Percentiles rank a stretch among this genome's conserved stretches.
phyloP scores from a whole-genome alignment of 176 grass and related monocot genomes.

The Otatea glauca region DNA sequence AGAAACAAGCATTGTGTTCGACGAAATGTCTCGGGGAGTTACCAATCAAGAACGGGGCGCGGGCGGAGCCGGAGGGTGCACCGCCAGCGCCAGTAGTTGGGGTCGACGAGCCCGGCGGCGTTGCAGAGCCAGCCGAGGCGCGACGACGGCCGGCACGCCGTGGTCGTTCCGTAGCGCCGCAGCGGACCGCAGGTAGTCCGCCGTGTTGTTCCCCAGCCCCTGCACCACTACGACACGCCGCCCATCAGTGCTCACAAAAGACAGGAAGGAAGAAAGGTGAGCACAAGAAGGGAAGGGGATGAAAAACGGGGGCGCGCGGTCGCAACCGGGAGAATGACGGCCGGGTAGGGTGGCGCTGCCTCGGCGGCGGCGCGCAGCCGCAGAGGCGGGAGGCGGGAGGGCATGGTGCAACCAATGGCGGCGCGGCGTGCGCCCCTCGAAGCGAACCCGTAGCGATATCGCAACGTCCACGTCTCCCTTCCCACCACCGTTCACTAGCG shows the following conservation, averaged over 20 bases:
- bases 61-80: slow-evolving; percentile 72
- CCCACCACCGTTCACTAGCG: not conserved
- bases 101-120: slow-evolving; percentile 69
- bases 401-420: slow-evolving; percentile 45
- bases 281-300: not conserved
- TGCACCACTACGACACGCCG: slow-evolving; percentile 57
- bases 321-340: slow-evolving; percentile 79
- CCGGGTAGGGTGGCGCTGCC: slow-evolving; percentile 45
- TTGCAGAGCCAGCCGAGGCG: slow-evolving; percentile 89
- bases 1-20: not conserved
- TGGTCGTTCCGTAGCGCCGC: slow-evolving; percentile 65
- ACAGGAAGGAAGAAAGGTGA: not conserved
- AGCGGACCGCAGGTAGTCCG: slow-evolving; percentile 67
- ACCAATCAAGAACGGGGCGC: slow-evolving; percentile 84
- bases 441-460: slow-evolving; percentile 17
- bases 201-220: slow-evolving; percentile 94
- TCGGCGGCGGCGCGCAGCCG: not conserved
- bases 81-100: slow-evolving; percentile 85
- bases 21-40: not conserved
- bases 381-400: slow-evolving; percentile 34
- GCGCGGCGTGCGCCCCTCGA: slow-evolving; percentile 50
- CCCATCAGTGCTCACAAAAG: slow-evolving; percentile 24
- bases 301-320: not conserved
- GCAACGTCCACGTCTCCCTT: slow-evolving; percentile 3
- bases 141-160: slow-evolving; percentile 68